Evolutionary conservation across 176 grass and related monocot species (phyloP), one percentile per base, ranked within the genome.

Genomic region (Musa schizocarpa): DNA sequence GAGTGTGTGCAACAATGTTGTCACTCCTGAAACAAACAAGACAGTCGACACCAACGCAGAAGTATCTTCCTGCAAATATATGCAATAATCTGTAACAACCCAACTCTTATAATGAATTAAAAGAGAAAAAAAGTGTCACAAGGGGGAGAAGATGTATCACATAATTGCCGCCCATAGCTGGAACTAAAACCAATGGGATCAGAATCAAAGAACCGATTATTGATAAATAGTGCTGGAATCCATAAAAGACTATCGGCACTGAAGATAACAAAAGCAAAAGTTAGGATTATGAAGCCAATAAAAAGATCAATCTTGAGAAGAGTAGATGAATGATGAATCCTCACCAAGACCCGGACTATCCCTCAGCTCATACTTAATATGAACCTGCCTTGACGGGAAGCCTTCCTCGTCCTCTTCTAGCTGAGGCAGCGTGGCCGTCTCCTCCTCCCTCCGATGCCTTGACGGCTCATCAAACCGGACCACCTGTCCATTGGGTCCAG

Each of bases 121-220:
- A 9, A 54, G 17, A 25, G 11, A 43, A 24, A 14, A 63, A 9
- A 34, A 43, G 34, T 43, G 34, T 43, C 34, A 43, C 4, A 6
- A 43, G 34, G 34, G 34, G 34, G 34, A 17, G 10, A 17, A 22
- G 52, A 13, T 52, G 22, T 50, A 88, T 99, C 81, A 99, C 95
- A 21, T 80, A 57, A 6, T 90, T 87, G 24, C 90, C 95, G 0
- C 95, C 95, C 90, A 99, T 99, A 20, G 95, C 90, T 62, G 90
- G 90, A 79, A 94, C 86, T 61, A 99, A 86, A 29, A 94, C 86
- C 0, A 99, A 88, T 0, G 90, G 90, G 68, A 86, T 93, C 9
- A 94, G 82, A 58, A 99, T 92, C 73, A 99, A 94, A 1, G 95
- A 99, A n/a, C 95, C 95, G 7, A 99, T n/a, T 82, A 99, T 94